A percentile compares a stretch with the other conserved stretches of the same genome.
phyloP scores from a whole-genome alignment of 768 basidiomycete genomes.

The Trichaptum fuscoviolaceum region DNA sequence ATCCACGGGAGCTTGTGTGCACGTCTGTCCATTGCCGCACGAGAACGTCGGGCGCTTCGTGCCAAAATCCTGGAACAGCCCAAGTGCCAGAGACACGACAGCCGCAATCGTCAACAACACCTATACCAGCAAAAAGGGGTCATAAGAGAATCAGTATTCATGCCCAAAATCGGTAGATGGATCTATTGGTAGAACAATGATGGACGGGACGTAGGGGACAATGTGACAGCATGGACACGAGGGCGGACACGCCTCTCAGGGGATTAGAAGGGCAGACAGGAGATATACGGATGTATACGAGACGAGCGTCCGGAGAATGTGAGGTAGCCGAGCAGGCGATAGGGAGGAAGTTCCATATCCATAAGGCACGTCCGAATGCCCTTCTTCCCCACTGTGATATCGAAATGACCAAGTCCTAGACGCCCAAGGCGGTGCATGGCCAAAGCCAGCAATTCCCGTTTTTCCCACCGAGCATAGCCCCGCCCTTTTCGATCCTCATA shows the following conservation, averaged over 20 bases:
- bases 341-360: neutral
- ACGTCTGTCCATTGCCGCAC: conserved; percentile 26
- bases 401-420: neutral
- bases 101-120: conserved; percentile 90
- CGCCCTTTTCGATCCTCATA: conserved; percentile 32
- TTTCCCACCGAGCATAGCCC: neutral
- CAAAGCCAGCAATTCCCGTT: neutral
- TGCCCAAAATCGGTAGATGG: neutral
- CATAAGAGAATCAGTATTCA: neutral
- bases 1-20: conserved; percentile 71
- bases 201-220: neutral
- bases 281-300: neutral
- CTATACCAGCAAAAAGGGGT: conserved; percentile 32
- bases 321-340: neutral
- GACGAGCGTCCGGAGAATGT: neutral
- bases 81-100: conserved; percentile 86
- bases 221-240: neutral
- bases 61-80: conserved; percentile 92
- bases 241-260: neutral
- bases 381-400: neutral
- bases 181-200: neutral
- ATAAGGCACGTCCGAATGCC: neutral
- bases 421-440: neutral
- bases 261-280: too few species aligned
- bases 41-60: conserved; percentile 42